Percentiles rank a stretch among this genome's conserved stretches.
Evolutionary conservation across 1,284 basidiomycete species (phyloP).

Genomic region (Ceratobasidium papillatum): DNA sequence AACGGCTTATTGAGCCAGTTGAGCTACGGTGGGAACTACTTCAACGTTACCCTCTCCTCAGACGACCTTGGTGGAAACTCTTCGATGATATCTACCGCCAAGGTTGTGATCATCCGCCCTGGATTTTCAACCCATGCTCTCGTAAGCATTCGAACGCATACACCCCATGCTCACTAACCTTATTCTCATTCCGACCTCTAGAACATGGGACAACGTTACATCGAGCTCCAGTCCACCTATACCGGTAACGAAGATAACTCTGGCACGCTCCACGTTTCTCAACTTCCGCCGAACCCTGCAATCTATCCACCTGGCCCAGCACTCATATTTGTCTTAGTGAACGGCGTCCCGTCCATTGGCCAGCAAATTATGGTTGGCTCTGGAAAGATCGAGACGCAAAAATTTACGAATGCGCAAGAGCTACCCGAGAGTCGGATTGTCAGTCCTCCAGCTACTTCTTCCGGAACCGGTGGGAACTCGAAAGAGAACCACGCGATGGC

Average conservation of each 20-base stretch:
- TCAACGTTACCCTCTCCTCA: constrained; percentile 62
- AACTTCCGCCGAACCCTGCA: constrained; percentile 82
- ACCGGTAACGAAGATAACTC: constrained; percentile 78
- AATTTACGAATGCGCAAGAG: constrained; percentile 55
- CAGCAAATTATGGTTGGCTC: constrained; percentile 79
- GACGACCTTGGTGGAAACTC: constrained; percentile 74
- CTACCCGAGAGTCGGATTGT: constrained; percentile 62
- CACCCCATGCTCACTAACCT: not conserved
- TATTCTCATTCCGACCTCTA: not conserved
- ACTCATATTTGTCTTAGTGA: constrained; percentile 79
- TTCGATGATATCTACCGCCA: constrained; percentile 75
- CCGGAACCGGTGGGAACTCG: constrained; percentile 49
- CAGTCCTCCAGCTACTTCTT: constrained; percentile 53
- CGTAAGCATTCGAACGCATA: constrained; percentile 45
- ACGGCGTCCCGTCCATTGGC: constrained; percentile 85
- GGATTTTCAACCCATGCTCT: constrained; percentile 95
- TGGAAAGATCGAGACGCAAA: constrained; percentile 77
- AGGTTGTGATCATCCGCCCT: constrained; percentile 80
- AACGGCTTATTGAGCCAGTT: constrained; percentile 76
- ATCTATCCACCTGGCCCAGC: constrained; percentile 88
- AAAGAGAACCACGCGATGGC: not conserved
- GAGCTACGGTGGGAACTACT: constrained; percentile 83
- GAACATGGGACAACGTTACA: constrained; percentile 89
- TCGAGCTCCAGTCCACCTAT: constrained; percentile 63
- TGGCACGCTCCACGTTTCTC: constrained; percentile 77